Base-by-base conservation (phyloP, 1,284 basidiomycete genomes). In the Ceratobasidium sp. region DNA sequence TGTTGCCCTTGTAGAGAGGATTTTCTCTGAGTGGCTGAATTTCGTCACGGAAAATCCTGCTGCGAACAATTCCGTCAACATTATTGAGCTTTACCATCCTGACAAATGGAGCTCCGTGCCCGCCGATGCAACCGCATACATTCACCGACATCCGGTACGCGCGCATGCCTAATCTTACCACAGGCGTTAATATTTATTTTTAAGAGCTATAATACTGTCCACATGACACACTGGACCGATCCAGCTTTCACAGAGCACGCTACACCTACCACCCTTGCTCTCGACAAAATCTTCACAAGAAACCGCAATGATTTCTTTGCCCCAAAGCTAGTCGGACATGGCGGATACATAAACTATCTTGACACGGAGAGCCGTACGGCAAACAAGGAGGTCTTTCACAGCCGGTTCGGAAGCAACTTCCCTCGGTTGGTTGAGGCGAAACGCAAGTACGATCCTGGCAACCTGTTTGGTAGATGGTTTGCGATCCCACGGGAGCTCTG, bases 401-500 rank as follows among this genome's bases (percentile, higher is more conserved):
- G 47, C 23, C 63, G 63, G 14, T 75, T 75, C 44, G 74, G 74
- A 23, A n/a, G 41, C 3, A 75, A 75, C 23, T 73, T 66, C 21
- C 44, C 54, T 9, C 52, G 74, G 4, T 44, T 75, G 30, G 54
- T 62, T 18, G 46, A 67, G 32, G n/a, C 73, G 21, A 75, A 75
- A 57, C 35, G 50, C 21, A 73, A 75, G 50, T 75, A 73, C 32
- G 74, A 75, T 47, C 63, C 63, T 2, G 44, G 38, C 11, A 62
- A 58, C 32, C 47, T 75, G 13, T 75, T 73, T 47, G 67, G 73
- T 50, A 69, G 41, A 58, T 75, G 74, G 74, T 75, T 75, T 30
- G 59, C 62, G 21, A 66, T 72, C 23, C 44, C 54, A 8, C 30
- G 54, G 16, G 35, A 35, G 35, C 35, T 38, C 11, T 38, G 35